Conservation (phyloP, 768 basidiomycete genomes). For the Lactifluus volemus region DNA sequence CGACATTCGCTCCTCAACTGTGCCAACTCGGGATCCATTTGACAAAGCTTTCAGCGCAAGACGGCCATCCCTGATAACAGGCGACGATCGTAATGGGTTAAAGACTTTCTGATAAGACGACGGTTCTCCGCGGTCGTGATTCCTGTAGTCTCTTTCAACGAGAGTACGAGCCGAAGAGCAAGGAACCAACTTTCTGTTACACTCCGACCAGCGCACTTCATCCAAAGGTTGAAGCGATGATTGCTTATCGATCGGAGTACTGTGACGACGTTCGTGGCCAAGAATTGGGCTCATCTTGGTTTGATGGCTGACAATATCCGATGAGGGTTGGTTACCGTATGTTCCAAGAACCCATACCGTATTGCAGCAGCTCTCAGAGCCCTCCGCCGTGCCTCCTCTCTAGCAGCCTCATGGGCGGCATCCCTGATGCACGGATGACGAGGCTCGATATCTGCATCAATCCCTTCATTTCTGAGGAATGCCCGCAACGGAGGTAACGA, state of each 20-base stretch:
- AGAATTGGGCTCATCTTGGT: background rate
- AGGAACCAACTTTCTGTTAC: conserved; percentile 2
- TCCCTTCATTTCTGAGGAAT: conserved; percentile 13
- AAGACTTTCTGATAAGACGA: background rate
- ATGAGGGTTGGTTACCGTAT: background rate
- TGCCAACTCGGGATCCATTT: background rate
- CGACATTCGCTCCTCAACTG: conserved; percentile 6
- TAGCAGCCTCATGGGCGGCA: conserved; percentile 6
- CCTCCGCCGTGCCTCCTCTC: conserved; percentile 16
- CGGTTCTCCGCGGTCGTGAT: background rate
- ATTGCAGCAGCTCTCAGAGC: conserved; percentile 3
- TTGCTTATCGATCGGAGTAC: background rate
- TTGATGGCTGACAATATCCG: background rate
- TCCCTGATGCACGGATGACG: background rate
- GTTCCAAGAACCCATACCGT: conserved; percentile 7
- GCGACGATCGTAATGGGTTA: background rate
- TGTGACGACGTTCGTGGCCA: background rate
- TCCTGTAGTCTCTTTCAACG: background rate
- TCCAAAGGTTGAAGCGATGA: background rate
- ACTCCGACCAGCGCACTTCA: background rate
- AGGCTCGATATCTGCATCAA: conserved; percentile 6
- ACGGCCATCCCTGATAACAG: background rate
- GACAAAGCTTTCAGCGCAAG: background rate
- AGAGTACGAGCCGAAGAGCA: background rate
- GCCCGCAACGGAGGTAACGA: conserved; percentile 17